phyloP scores from a whole-genome alignment of 768 basidiomycete species.

The Termitomyces sp. region DNA sequence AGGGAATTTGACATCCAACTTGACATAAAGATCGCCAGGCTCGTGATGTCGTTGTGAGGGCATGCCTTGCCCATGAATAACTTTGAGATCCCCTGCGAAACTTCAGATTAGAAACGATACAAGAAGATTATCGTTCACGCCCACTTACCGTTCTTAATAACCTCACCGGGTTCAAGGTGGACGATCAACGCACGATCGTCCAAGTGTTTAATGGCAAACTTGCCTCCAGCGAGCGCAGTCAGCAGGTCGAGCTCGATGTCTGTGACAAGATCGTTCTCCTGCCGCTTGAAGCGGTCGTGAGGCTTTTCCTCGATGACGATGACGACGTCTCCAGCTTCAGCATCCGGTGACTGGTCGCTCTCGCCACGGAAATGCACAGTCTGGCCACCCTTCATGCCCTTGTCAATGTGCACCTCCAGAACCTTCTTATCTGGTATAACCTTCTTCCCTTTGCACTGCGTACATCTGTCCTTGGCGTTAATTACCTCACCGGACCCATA shows the following conservation, averaged over 20 bases:
- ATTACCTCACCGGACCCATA: slow-evolving; percentile 93
- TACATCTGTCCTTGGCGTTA: slow-evolving; percentile 89
- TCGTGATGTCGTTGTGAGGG: slow-evolving; percentile 98
- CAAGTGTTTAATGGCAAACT: slow-evolving; percentile 86
- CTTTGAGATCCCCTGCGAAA: slow-evolving; percentile 74
- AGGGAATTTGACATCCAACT: slow-evolving; percentile 86
- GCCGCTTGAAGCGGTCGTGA: slow-evolving; percentile 84
- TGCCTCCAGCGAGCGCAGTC: slow-evolving; percentile 90
- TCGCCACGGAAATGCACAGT: slow-evolving; percentile 87
- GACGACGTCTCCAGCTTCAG: slow-evolving; percentile 90
- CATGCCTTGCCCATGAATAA: slow-evolving; percentile 96
- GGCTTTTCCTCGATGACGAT: slow-evolving; percentile 93
- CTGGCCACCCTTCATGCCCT: slow-evolving; percentile 94
- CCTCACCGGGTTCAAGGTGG: slow-evolving; percentile 82
- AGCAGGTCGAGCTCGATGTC: slow-evolving; percentile 92
- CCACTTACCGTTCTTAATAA: slow-evolving; percentile 85
- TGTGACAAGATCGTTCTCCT: slow-evolving; percentile 81
- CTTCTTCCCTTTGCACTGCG: slow-evolving; percentile 94
- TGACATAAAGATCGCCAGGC: slow-evolving; percentile 88
- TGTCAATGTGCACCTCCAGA: slow-evolving; percentile 96
- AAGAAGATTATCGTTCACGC: neutral
- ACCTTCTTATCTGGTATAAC: slow-evolving; percentile 92
- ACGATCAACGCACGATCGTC: slow-evolving; percentile 89
- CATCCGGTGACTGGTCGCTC: slow-evolving; percentile 87
- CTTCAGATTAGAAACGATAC: neutral